phyloP scores from a whole-genome alignment of 352 stramenopile genomes.

The Phytopythium montanum region DNA sequence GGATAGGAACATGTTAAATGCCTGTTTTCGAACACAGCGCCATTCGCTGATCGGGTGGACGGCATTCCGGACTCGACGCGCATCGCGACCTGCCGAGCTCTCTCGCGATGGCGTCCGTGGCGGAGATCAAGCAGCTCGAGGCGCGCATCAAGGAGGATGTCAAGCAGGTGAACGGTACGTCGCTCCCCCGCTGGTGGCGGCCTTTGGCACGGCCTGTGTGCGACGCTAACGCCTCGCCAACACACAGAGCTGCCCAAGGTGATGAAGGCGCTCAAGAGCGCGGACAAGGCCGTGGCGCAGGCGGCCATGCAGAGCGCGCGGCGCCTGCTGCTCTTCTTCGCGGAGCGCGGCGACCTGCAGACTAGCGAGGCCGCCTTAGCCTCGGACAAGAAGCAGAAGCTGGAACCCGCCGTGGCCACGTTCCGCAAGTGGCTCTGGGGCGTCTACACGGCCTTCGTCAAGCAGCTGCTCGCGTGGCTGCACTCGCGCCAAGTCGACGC shows the following conservation, averaged over 20 bases:
- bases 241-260: slow-evolving; percentile 71
- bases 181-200: slow-evolving; percentile 2
- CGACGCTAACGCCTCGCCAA: too few relatives aligned
- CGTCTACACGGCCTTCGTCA: slow-evolving; percentile 75
- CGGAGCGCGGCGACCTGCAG: slow-evolving; percentile 76
- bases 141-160: slow-evolving; percentile 85
- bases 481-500: slow-evolving; percentile 39
- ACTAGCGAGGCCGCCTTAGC: slow-evolving; percentile 10
- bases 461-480: slow-evolving; percentile 82
- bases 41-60: background rate
- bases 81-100: background rate
- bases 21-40: background rate
- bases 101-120: slow-evolving; percentile 17
- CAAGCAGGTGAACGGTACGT: slow-evolving; percentile 76
- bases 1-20: background rate
- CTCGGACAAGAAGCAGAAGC: slow-evolving; percentile 44
- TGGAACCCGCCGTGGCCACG: slow-evolving; percentile 59
- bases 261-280: slow-evolving; percentile 62
- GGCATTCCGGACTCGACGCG: background rate
- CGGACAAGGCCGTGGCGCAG: slow-evolving; percentile 69
- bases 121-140: slow-evolving; percentile 85
- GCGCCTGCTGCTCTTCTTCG: slow-evolving; percentile 75
- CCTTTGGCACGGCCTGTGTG: background rate
- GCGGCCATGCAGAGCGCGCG: slow-evolving; percentile 80
- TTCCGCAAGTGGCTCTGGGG: slow-evolving; percentile 85